Conservation (phyloP, 352 stramenopile genomes). For the Blastocystis sp. region DNA sequence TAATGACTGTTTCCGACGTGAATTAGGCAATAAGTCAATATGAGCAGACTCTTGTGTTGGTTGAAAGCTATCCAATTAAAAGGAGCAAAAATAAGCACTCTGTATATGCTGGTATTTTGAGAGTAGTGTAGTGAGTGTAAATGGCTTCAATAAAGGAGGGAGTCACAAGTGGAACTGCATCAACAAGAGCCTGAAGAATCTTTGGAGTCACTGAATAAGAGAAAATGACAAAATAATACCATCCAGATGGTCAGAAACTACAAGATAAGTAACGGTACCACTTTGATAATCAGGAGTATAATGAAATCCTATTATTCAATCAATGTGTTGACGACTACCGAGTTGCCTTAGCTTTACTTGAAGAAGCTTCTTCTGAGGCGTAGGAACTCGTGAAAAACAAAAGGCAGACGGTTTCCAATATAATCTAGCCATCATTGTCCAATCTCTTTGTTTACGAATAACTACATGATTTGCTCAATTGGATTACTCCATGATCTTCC, state of each 20-base stretch:
- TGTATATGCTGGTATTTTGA: not conserved
- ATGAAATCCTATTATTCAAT: constrained; percentile 7
- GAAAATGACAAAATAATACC: not conserved
- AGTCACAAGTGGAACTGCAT: not conserved
- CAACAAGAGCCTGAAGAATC: constrained; percentile 32
- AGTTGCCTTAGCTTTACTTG: constrained; percentile 27
- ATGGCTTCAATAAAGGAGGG: constrained; percentile 19
- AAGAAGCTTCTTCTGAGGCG: not conserved
- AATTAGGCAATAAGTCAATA: not conserved
- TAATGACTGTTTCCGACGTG: not conserved
- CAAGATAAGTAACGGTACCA: not conserved
- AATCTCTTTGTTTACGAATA: not conserved
- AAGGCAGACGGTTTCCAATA: constrained; percentile 5
- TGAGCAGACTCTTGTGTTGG: not conserved
- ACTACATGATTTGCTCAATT: not conserved
- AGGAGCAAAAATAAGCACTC: not conserved
- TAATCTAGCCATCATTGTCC: not conserved
- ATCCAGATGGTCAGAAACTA: constrained; percentile 8
- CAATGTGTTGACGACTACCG: not conserved
- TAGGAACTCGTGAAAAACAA: constrained; percentile 45
- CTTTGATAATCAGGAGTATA: not conserved
- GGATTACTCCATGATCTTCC: not conserved
- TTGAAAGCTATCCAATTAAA: not conserved
- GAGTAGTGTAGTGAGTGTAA: not conserved
- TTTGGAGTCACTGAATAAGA: constrained; percentile 14